Percentiles rank a stretch among this genome's conserved stretches.
Evolutionary conservation across 495 filamentous ascomycete species (phyloP).

Genomic region (Penicillium salamii): DNA sequence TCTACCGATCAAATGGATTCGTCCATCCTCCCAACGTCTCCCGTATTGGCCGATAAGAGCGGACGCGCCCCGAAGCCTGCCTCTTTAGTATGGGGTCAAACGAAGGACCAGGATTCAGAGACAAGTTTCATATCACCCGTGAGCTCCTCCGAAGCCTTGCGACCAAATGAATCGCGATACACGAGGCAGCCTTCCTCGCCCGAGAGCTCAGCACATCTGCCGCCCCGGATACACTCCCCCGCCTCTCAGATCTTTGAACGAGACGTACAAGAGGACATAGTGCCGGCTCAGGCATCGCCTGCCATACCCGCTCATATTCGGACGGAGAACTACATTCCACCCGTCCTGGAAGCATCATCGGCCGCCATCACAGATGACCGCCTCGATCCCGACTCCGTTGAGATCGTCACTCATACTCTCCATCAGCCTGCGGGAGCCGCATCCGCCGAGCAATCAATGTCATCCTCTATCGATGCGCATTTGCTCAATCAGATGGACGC

Average conservation of each 20-base stretch:
- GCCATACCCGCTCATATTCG: constrained; percentile 85
- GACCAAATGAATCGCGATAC: constrained; percentile 11
- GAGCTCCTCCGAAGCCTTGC: constrained; percentile 37
- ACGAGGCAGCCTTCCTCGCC: constrained; percentile 41
- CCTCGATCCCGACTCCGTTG: constrained; percentile 61
- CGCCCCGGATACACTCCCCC: constrained; percentile 61
- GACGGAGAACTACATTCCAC: constrained; percentile 88
- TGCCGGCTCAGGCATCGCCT: constrained; percentile 54
- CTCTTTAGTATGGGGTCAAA: constrained; percentile 16
- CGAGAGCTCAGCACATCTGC: constrained; percentile 48
- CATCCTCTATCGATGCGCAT: constrained; percentile 36
- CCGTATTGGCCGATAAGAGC: constrained; percentile 6
- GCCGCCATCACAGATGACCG: constrained; percentile 76
- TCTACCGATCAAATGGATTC: constrained; percentile 5
- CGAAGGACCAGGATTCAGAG: constrained; percentile 13
- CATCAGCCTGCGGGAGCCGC: constrained; percentile 71
- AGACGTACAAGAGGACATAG: constrained; percentile 76
- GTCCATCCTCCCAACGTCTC: not conserved
- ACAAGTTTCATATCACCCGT: constrained; percentile 26
- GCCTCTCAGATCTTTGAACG: constrained; percentile 90
- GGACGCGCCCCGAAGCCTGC: constrained; percentile 21
- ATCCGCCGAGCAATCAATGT: constrained; percentile 28
- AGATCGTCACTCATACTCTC: constrained; percentile 78
- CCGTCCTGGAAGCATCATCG: constrained; percentile 83
- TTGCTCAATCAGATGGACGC: constrained; percentile 36